These are phyloP conservation scores for Camptophora hylomeconis DNA, from an alignment of 2,329 filamentous ascomycete species.

Conservation along the genomic window DNA sequence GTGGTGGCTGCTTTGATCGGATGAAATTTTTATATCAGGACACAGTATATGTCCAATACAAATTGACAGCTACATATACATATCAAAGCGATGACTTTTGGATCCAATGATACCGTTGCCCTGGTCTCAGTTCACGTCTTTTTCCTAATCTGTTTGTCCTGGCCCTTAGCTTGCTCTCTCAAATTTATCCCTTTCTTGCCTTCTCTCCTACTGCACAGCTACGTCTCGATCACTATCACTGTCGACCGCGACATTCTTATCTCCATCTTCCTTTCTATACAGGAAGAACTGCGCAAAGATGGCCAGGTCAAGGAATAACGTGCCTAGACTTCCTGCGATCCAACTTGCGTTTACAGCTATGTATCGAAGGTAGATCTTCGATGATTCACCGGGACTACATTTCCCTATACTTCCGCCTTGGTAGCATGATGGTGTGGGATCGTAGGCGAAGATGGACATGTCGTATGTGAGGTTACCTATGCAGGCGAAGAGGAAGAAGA, in stretches of 20 bases:
- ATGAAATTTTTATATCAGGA: no score
- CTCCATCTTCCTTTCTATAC: conserved; percentile 42
- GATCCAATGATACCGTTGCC: no score
- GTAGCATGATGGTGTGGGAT: conserved; percentile 35
- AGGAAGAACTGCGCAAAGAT: conserved; percentile 90
- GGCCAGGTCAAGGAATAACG: conserved; percentile 66
- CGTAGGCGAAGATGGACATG: conserved; percentile 79
- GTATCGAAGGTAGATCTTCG: conserved; percentile 60
- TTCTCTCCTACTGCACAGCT: neutral
- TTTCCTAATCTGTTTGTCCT: no score
- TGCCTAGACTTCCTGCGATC: conserved; percentile 80
- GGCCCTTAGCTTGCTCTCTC: no score
- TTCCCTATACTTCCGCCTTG: conserved; percentile 21
- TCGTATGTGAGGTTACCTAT: conserved; percentile 92
- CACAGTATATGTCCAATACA: no score
- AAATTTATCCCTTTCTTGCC: no score
- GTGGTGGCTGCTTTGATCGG: no score
- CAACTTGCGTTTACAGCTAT: conserved; percentile 84
- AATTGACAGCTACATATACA: no score
- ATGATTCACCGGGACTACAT: conserved; percentile 55
- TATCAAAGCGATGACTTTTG: no score
- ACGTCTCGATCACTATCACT: conserved; percentile 5
- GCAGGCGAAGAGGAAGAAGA: conserved; percentile 95
- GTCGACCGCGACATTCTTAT: conserved; percentile 9
- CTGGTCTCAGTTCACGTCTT: no score